These are phyloP conservation scores for Protostelium mycophagum DNA, from an alignment of 78 protist genomes.

Conservation along the genomic window DNA sequence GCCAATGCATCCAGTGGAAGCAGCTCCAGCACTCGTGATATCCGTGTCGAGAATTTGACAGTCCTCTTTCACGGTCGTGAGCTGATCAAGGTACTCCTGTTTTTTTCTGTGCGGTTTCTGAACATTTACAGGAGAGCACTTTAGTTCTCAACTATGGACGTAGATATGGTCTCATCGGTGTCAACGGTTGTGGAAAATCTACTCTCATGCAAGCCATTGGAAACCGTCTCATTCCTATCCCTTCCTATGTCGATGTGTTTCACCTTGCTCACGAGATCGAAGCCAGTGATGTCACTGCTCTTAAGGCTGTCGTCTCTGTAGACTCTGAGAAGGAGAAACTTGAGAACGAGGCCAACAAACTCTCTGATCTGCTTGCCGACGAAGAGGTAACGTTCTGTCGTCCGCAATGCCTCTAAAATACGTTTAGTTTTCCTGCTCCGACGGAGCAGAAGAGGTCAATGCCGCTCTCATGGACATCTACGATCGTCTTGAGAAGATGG, in stretches of 20 bases:
- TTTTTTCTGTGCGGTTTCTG: neutral
- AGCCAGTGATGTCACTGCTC: conserved; percentile 59
- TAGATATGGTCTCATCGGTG: conserved; percentile 87
- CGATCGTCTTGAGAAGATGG: conserved; percentile 71
- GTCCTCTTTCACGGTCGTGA: neutral
- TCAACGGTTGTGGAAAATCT: conserved; percentile 90
- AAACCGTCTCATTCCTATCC: conserved; percentile 76
- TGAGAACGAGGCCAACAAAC: conserved; percentile 18
- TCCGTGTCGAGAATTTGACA: conserved; percentile 5
- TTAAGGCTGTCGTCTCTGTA: conserved; percentile 59
- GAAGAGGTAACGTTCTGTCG: conserved; percentile 24
- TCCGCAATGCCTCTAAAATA: neutral
- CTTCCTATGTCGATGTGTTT: conserved; percentile 56
- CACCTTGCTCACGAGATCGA: conserved; percentile 36
- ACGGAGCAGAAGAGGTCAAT: neutral
- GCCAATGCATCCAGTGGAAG: neutral
- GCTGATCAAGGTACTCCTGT: neutral
- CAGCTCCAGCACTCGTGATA: neutral
- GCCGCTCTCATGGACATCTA: conserved; percentile 36
- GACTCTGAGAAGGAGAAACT: conserved; percentile 46
- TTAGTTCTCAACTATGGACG: conserved; percentile 51
- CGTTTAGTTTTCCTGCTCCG: neutral
- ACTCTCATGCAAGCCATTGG: conserved; percentile 71
- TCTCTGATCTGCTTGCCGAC: conserved; percentile 35
- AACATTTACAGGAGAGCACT: neutral